Base-by-base conservation (phyloP, 352 stramenopile genomes). In the Pythium diclinum region DNA sequence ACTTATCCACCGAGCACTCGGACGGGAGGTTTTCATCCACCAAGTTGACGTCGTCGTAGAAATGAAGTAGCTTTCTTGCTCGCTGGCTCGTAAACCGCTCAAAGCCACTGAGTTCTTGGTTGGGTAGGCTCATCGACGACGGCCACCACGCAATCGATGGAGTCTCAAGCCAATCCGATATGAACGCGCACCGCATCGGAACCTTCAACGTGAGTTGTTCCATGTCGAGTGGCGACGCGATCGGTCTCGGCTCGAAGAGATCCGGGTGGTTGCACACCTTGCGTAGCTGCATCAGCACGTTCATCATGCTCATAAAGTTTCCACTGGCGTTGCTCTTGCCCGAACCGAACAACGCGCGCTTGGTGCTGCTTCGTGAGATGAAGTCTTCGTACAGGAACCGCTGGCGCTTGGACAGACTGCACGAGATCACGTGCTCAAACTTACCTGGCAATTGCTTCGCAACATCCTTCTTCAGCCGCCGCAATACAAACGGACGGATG, bases 201-300 rank as follows among this genome's bases (percentile, higher is more conserved):
- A 81, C 11, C 16, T 63, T 13, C 10, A 87, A 17, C 2, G 54
- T 54, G 21, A 90, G 62, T 53, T 61, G 56, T 0, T 68, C 58
- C 75, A 94, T 80, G 65, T 94, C 85, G 67, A 99, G 97, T 40
- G 97, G 96, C n/a, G 96, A 98, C 11, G 85, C 75, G 42, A 99
- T 98, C 8, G 96, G 94, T n/a, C 97, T 79, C 1, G 79, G 79
- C 32, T 99, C 97, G 76, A 99, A 99, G 38, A 99, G 79, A 76
- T 99, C 97, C n/a, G 97, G 97, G 68, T 99, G 97, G 68, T 99
- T 99, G 74, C 91, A 97, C 14, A 97, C 88, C 73, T 99, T 99
- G 34, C 97, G 85, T 11, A 99, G 79, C 71, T 99, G 96, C 97
- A 99, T 99, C 8, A 99, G 80, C 14, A 99, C 95, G 63, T 98